A percentile compares a stretch with the other conserved stretches of the same genome.
Conservation (phyloP, 2,329 filamentous ascomycete genomes). For the Sclerotinia minor region DNA sequence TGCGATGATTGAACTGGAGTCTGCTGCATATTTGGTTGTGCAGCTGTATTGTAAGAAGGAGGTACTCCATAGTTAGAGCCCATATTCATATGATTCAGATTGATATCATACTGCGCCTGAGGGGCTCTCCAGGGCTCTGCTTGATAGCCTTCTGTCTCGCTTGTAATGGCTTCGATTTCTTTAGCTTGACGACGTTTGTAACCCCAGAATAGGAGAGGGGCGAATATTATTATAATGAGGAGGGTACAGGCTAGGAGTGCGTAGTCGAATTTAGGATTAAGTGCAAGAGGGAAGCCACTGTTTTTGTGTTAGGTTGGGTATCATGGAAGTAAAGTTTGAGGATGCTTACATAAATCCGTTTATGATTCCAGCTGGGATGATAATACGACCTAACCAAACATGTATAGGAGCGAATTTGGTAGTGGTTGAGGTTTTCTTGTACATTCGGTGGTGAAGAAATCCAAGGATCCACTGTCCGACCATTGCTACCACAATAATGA, state of each 20-base stretch:
- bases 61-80: neutral
- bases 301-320: constrained; percentile 1
- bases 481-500: constrained; percentile 53
- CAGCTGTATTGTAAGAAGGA: constrained; percentile 1
- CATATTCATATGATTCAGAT: constrained; percentile 17
- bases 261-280: constrained; percentile 50
- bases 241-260: constrained; percentile 50
- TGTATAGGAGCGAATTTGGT: constrained; percentile 56
- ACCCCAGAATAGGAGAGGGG: constrained; percentile 37
- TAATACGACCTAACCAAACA: constrained; percentile 56
- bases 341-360: constrained; percentile 57
- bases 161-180: neutral
- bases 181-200: constrained; percentile 11
- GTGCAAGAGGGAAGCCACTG: constrained; percentile 59
- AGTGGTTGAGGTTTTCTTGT: constrained; percentile 50
- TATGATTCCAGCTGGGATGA: constrained; percentile 54
- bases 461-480: constrained; percentile 56
- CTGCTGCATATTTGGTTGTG: neutral
- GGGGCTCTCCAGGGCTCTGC: constrained; percentile 22
- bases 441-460: constrained; percentile 56
- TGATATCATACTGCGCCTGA: constrained; percentile 19
- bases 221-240: constrained; percentile 46
- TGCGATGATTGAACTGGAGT: constrained; percentile 13
- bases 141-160: constrained; percentile 17
- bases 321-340: neutral